These are phyloP conservation scores for Salix exigua DNA, from an alignment of 345 rosid species.

Conservation along the genomic window DNA sequence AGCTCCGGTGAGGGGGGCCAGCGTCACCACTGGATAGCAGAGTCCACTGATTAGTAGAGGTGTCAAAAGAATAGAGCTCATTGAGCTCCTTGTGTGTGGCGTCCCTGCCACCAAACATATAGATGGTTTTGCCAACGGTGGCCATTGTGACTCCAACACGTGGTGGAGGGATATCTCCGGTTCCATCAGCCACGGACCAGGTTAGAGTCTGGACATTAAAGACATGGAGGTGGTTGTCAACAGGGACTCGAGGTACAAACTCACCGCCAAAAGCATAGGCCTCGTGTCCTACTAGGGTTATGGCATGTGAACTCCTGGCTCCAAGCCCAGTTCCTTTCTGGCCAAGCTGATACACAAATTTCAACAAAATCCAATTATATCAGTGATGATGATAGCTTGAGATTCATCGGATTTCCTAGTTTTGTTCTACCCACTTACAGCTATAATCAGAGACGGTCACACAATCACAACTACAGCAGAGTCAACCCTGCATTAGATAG, in stretches of 20 bases:
- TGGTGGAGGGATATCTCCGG: slow-evolving; percentile 77
- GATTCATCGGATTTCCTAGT: too few relatives aligned
- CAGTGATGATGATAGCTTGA: neutral
- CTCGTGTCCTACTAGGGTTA: slow-evolving; percentile 57
- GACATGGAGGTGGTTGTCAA: slow-evolving; percentile 69
- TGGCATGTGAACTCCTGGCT: slow-evolving; percentile 90
- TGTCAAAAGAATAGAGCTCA: slow-evolving; percentile 71
- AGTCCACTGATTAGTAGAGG: slow-evolving; percentile 53
- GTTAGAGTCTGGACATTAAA: slow-evolving; percentile 56
- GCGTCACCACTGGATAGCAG: slow-evolving; percentile 49
- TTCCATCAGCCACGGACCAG: slow-evolving; percentile 57
- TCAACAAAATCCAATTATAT: neutral
- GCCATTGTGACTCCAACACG: slow-evolving; percentile 92
- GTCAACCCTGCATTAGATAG: too few relatives aligned
- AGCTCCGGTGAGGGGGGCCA: slow-evolving; percentile 76
- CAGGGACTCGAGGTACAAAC: slow-evolving; percentile 76
- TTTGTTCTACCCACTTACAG: too few relatives aligned
- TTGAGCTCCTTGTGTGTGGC: slow-evolving; percentile 63
- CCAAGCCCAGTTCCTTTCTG: slow-evolving; percentile 80
- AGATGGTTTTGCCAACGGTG: slow-evolving; percentile 48
- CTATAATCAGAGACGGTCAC: too few relatives aligned
- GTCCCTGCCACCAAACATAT: slow-evolving; percentile 83
- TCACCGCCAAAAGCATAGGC: slow-evolving; percentile 84
- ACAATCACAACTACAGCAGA: too few relatives aligned
- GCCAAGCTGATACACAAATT: slow-evolving; percentile 44